Evolutionary conservation across 164 flowering plant species (phyloP).

Genomic region (Paratinospora sagittata): DNA sequence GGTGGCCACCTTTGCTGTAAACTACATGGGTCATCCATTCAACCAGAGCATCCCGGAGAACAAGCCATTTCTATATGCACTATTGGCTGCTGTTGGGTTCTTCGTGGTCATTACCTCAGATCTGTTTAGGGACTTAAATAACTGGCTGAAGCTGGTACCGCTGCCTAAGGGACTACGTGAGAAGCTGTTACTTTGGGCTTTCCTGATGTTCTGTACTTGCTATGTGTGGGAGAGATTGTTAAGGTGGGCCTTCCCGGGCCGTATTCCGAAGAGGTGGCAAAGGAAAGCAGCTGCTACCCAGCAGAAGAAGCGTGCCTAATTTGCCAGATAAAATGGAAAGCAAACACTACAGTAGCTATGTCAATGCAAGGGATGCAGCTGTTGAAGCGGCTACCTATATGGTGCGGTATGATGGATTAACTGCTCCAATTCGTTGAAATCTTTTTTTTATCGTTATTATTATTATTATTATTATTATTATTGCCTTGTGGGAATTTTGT

Average conservation of each 20-base stretch:
- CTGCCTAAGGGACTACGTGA: slow-evolving; percentile 60
- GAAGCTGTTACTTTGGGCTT: slow-evolving; percentile 69
- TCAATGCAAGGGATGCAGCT: background rate
- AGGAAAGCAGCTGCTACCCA: slow-evolving; percentile 30
- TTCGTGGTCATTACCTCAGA: slow-evolving; percentile 74
- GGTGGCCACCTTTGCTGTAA: slow-evolving; percentile 96
- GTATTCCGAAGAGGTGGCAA: slow-evolving; percentile 64
- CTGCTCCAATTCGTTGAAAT: background rate
- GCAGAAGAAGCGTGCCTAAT: slow-evolving; percentile 46
- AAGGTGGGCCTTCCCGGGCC: slow-evolving; percentile 92
- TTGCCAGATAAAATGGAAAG: background rate
- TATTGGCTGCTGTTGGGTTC: slow-evolving; percentile 65
- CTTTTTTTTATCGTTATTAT: too few relatives aligned
- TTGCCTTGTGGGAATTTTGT: background rate
- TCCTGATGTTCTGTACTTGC: slow-evolving; percentile 59
- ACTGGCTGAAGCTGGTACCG: slow-evolving; percentile 76
- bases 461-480: too few relatives aligned
- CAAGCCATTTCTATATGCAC: slow-evolving; percentile 76
- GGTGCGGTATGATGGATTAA: background rate
- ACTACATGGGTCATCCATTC: slow-evolving; percentile 98
- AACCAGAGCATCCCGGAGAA: slow-evolving; percentile 88
- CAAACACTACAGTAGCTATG: background rate
- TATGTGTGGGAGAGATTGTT: slow-evolving; percentile 78
- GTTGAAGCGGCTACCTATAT: background rate
- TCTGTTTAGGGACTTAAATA: slow-evolving; percentile 73